Evolutionary conservation across 2,329 filamentous ascomycete genomes (phyloP).

Genomic region (Zymoseptoria crescenta): DNA sequence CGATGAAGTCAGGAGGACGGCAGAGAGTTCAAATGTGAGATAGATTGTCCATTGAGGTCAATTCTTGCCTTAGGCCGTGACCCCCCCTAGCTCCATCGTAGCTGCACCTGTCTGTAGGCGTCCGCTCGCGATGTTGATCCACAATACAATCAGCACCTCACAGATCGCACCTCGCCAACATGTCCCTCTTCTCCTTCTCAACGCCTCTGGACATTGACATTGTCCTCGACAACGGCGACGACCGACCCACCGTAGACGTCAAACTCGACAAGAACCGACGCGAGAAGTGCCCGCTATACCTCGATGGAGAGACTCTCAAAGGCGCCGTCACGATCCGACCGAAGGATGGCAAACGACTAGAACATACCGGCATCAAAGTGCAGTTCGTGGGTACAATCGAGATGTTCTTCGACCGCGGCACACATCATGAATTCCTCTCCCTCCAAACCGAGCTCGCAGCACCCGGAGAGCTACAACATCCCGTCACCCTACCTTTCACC

Average conservation of each 20-base stretch:
- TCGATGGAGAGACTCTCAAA: conserved; percentile 97
- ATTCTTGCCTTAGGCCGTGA: neutral
- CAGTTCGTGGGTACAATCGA: conserved; percentile 99
- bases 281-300: conserved; percentile 93
- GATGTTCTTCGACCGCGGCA: conserved; percentile 99
- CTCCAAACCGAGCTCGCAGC: conserved; percentile 94
- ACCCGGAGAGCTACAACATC: conserved; percentile 94
- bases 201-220: conserved; percentile 98
- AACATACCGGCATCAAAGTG: conserved; percentile 98
- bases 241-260: conserved; percentile 90
- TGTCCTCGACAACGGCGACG: conserved; percentile 89
- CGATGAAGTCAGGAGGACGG: neutral
- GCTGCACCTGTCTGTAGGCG: neutral
- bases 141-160: neutral
- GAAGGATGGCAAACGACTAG: conserved; percentile 94
- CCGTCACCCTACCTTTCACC: conserved; percentile 98
- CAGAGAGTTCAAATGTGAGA: neutral
- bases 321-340: conserved; percentile 89
- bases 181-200: conserved; percentile 94
- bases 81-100: neutral
- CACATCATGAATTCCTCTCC: conserved; percentile 98
- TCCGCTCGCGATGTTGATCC: neutral
- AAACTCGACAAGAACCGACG: conserved; percentile 97
- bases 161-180: conserved; percentile 31
- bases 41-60: neutral